Base-by-base conservation (phyloP, 139 green algal species). In the Picochlorum costavermella region DNA sequence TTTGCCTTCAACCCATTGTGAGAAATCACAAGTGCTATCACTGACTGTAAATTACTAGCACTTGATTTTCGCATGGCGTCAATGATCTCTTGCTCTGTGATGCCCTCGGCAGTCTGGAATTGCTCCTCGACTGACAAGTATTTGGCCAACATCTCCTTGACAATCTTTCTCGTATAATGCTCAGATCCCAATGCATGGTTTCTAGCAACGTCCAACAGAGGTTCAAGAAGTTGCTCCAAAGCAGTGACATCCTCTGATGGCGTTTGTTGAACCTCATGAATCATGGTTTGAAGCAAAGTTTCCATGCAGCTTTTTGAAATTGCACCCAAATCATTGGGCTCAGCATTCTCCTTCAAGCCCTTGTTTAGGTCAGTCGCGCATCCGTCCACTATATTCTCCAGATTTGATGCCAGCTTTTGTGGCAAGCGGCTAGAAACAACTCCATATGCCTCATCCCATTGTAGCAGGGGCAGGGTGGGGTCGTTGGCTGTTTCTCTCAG, bases 41-140 rank as follows among this genome's bases (percentile, higher is more conserved):
- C 91, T 4, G 69, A 70, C 30, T 74, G 33, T 33, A 87, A 79
- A 51, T 83, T 68, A 56, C 62, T 75, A 53, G 40, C 71, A 74
- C 88, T 69, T 64, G 77, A 75, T 74, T 89, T 79, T 57, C 90
- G 79, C 63, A 97, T 75, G 6, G 60, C 59, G 63, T 97, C 88
- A 44, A 96, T 84, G 28, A 93, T 81, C 67, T 96, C 90, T 69
- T 92, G 87, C 70, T 95, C 88, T 6, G 87, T 92, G 28, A 70
- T 75, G 26, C 66, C 50, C n/a, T 72, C 69, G 3, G 48, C 58
- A 28, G 23, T 61, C 58, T 77, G 63, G 68, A 82, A 82, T 48
- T 49, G 43, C 75, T 80, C 71, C 50, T 63, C 65, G 16, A 68
- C 65, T 66, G 93, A 28, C 46, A 96, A 75, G 73, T 91, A 95